Evolutionary conservation across 1,139 yeast genomes (phyloP).

Genomic region (Saccharomyces uvarum): DNA sequence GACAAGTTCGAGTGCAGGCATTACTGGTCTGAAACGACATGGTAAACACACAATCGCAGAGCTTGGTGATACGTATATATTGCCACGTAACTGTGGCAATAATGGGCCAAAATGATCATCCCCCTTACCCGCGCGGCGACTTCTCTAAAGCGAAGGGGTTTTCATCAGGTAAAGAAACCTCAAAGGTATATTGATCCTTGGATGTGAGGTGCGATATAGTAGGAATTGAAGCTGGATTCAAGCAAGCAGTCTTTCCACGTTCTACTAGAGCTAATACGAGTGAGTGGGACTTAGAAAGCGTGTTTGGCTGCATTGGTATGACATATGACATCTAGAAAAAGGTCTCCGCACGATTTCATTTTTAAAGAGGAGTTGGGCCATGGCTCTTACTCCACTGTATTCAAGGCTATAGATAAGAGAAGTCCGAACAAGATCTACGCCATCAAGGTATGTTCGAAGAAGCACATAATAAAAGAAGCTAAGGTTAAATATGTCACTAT

Average conservation of each 20-base stretch:
- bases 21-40: too few species aligned
- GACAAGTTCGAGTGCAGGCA: not conserved
- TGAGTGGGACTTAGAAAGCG: not conserved
- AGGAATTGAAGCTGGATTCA: not conserved
- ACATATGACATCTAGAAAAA: slow-evolving; percentile 37
- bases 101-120: not conserved
- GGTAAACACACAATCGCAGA: not conserved
- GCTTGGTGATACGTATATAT: not conserved
- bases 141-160: not conserved
- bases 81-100: not conserved
- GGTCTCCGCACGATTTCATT: slow-evolving; percentile 76
- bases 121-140: not conserved
- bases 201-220: not conserved
- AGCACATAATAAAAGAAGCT: slow-evolving; percentile 89
- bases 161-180: not conserved
- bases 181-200: not conserved
- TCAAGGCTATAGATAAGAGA: slow-evolving; percentile 61
- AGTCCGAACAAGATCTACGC: slow-evolving; percentile 53
- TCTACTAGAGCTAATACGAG: not conserved
- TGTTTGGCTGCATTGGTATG: slow-evolving; percentile 7
- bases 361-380: slow-evolving; percentile 87
- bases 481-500: slow-evolving; percentile 94
- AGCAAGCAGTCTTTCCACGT: not conserved
- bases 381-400: slow-evolving; percentile 93
- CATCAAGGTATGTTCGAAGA: slow-evolving; percentile 81